Conservation (phyloP, 495 filamentous ascomycete genomes). For the Chlorociboria aeruginascens region DNA sequence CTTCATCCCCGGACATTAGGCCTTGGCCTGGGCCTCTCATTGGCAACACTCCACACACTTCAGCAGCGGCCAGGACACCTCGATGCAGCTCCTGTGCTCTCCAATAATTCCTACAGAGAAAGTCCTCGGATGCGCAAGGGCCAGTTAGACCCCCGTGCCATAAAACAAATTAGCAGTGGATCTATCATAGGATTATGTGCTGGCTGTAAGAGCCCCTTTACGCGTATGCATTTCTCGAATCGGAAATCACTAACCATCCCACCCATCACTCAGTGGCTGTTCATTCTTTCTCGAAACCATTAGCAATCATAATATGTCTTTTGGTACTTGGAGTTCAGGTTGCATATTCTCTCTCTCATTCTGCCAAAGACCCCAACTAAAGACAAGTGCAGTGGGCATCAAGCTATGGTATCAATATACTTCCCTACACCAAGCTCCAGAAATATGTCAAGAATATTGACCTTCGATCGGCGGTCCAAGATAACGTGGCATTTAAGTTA, state of each 20-base stretch:
- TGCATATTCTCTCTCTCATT: conserved; percentile 11
- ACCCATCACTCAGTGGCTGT: conserved; percentile 35
- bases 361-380: neutral
- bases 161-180: conserved; percentile 59
- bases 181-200: conserved; percentile 44
- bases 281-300: conserved; percentile 58
- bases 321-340: conserved; percentile 62
- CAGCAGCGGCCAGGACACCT: conserved; percentile 22
- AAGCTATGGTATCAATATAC: conserved; percentile 59
- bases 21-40: conserved; percentile 7
- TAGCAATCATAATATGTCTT: conserved; percentile 63
- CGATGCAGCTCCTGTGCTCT: conserved; percentile 15
- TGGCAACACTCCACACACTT: conserved; percentile 17
- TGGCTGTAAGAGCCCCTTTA: neutral
- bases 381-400: conserved; percentile 45
- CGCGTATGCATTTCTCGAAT: neutral
- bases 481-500: conserved; percentile 66
- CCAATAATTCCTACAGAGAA: conserved; percentile 1
- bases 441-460: conserved; percentile 45
- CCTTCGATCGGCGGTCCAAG: conserved; percentile 45
- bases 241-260: neutral
- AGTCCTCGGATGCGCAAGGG: conserved; percentile 24
- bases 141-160: conserved; percentile 33
- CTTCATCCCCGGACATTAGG: conserved; percentile 5
- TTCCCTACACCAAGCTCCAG: conserved; percentile 50